Percentiles rank a stretch among this genome's conserved stretches.
These are phyloP conservation scores for Lepidium africanum DNA, from an alignment of 345 rosid genomes.

Conservation along the genomic window DNA sequence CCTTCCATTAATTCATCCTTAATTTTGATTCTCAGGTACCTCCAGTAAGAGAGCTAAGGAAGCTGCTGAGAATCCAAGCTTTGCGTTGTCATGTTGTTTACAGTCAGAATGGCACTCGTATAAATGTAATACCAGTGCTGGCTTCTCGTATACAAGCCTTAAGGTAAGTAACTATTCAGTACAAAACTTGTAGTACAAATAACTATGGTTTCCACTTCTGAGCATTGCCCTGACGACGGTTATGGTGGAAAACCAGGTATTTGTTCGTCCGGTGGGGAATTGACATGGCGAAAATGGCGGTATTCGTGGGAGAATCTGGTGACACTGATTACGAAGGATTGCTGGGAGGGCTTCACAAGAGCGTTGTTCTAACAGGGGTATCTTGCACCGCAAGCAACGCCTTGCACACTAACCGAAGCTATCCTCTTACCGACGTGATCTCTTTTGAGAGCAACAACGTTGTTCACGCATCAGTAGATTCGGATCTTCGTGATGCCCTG, in stretches of 20 bases:
- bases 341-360: constrained; percentile 84
- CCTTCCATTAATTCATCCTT: not conserved
- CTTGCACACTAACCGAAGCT: constrained; percentile 58
- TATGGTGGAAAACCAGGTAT: constrained; percentile 48
- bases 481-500: constrained; percentile 51
- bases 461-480: constrained; percentile 41
- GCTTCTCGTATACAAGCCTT: constrained; percentile 94
- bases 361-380: constrained; percentile 62
- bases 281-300: constrained; percentile 72
- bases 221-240: not conserved
- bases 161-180: constrained; percentile 36
- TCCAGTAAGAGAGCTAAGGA: constrained; percentile 79
- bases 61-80: constrained; percentile 79
- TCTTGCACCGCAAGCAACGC: constrained; percentile 45
- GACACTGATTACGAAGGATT: constrained; percentile 95
- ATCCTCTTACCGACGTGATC: constrained; percentile 79
- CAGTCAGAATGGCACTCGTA: constrained; percentile 72
- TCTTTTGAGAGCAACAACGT: constrained; percentile 61
- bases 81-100: constrained; percentile 78
- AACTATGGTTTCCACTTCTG: not conserved
- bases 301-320: constrained; percentile 85
- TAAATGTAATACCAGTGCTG: constrained; percentile 72
- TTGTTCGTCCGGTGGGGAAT: constrained; percentile 87
- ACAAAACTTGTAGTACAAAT: not conserved
- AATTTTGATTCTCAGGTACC: constrained; percentile 43